Evolutionary conservation across 2,329 filamentous ascomycete genomes (phyloP).

Genomic region (Sarocladium strictum): DNA sequence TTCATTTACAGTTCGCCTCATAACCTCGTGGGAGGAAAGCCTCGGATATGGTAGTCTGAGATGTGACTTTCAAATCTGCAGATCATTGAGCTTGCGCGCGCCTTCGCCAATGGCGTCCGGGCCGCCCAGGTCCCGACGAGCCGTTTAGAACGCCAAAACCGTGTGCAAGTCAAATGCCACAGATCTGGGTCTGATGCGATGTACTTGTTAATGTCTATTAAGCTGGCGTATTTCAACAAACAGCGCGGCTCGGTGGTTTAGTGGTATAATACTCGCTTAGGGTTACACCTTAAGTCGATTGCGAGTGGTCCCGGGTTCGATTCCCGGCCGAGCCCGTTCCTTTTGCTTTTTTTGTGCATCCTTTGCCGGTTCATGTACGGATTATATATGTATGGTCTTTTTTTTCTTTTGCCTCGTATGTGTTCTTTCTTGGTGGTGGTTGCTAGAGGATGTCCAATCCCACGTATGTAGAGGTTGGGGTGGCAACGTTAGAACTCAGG

Average conservation of each 20-base stretch:
- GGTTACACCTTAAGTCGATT: slow-evolving; percentile 9
- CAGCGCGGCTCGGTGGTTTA: slow-evolving; percentile 8
- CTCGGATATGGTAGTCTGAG: neutral
- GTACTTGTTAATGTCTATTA: neutral
- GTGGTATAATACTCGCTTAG: slow-evolving; percentile 10
- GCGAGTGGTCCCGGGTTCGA: slow-evolving; percentile 9
- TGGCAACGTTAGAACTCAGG: neutral
- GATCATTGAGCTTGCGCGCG: no score
- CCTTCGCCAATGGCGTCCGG: slow-evolving; percentile 4
- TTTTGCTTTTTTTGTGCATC: neutral
- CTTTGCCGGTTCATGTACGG: no score
- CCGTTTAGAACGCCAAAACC: neutral
- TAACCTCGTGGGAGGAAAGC: neutral
- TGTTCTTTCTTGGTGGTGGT: neutral
- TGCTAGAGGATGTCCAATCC: no score
- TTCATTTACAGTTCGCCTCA: neutral
- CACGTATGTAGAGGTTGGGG: neutral
- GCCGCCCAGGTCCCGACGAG: neutral
- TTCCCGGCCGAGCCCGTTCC: slow-evolving; percentile 6
- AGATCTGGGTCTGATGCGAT: no score
- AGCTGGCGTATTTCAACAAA: neutral
- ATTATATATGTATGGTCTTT: neutral
- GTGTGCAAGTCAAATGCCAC: no score
- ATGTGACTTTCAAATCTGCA: no score
- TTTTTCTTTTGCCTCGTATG: neutral